Evolutionary conservation across 2,329 filamentous ascomycete genomes (phyloP).

Genomic region (Graphium sp.): DNA sequence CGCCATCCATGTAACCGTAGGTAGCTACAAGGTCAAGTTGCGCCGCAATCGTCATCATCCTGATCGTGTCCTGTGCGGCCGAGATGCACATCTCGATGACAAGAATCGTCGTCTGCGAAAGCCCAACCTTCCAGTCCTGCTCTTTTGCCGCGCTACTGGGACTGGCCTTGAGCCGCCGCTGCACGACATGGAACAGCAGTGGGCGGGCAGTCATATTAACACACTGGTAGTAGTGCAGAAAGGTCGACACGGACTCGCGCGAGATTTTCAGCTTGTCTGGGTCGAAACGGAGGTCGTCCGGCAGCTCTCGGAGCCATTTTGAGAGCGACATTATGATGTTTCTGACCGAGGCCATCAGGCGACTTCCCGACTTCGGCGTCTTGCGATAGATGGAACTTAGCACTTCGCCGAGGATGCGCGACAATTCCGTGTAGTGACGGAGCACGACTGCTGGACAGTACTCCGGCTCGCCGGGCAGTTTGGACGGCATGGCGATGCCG

Average conservation of each 20-base stretch:
- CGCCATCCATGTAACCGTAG: slow-evolving; percentile 39
- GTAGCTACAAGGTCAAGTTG: slow-evolving; percentile 35
- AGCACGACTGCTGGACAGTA: slow-evolving; percentile 29
- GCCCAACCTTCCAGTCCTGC: slow-evolving; percentile 25
- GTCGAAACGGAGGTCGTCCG: slow-evolving; percentile 27
- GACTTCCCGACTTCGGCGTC: slow-evolving; percentile 24
- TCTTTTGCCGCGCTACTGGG: slow-evolving; percentile 11
- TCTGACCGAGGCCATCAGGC: slow-evolving; percentile 29
- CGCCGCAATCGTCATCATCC: slow-evolving; percentile 28
- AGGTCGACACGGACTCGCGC: slow-evolving; percentile 31
- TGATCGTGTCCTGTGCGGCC: slow-evolving; percentile 28
- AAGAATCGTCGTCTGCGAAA: slow-evolving; percentile 27
- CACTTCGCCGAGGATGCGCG: slow-evolving; percentile 31
- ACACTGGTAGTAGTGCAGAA: slow-evolving; percentile 38
- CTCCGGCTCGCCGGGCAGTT: slow-evolving; percentile 17
- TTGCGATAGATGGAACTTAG: slow-evolving; percentile 28
- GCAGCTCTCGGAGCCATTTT: slow-evolving; percentile 29
- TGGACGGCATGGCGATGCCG: slow-evolving; percentile 18
- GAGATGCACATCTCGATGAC: slow-evolving; percentile 35
- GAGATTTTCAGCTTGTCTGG: slow-evolving; percentile 24
- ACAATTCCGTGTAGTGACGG: slow-evolving; percentile 32
- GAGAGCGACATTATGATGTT: slow-evolving; percentile 29
- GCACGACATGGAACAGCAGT: slow-evolving; percentile 33
- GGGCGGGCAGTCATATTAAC: slow-evolving; percentile 39
- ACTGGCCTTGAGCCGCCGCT: slow-evolving; percentile 21